These are phyloP conservation scores for Mortierella antarctica DNA, from an alignment of 192 early-diverging fungal species.

Conservation along the genomic window DNA sequence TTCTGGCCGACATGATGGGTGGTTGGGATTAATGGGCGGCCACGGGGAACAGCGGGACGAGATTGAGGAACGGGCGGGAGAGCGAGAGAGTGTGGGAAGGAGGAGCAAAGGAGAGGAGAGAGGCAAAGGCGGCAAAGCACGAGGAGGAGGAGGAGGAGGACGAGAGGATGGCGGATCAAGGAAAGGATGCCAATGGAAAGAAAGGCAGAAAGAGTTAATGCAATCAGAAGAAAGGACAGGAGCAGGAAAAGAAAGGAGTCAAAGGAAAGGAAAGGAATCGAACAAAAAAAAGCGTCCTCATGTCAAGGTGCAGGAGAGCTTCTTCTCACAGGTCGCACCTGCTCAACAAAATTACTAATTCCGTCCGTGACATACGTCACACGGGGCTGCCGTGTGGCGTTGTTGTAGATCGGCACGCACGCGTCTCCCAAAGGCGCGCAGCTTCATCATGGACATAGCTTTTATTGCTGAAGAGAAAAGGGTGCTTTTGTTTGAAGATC, in stretches of 20 bases:
- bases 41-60: not conserved
- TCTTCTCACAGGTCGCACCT: no score
- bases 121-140: not conserved
- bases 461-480: not conserved
- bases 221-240: not conserved
- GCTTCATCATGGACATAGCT: no score
- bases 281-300: not conserved
- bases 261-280: not conserved
- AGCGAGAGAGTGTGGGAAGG: not conserved
- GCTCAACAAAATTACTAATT: no score
- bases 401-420: no score
- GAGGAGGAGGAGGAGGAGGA: not conserved
- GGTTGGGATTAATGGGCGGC: not conserved
- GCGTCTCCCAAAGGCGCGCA: no score
- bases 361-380: no score
- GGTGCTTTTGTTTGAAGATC: not conserved
- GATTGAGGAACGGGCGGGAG: not conserved
- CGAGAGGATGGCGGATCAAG: not conserved
- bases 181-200: not conserved
- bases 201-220: not conserved
- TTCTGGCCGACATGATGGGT: constrained; percentile 32
- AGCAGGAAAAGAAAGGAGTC: not conserved
- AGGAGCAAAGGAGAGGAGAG: not conserved
- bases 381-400: no score
- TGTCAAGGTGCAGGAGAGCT: no score